Conservation (phyloP, 345 rosid genomes). For the Acer yangbiense region DNA sequence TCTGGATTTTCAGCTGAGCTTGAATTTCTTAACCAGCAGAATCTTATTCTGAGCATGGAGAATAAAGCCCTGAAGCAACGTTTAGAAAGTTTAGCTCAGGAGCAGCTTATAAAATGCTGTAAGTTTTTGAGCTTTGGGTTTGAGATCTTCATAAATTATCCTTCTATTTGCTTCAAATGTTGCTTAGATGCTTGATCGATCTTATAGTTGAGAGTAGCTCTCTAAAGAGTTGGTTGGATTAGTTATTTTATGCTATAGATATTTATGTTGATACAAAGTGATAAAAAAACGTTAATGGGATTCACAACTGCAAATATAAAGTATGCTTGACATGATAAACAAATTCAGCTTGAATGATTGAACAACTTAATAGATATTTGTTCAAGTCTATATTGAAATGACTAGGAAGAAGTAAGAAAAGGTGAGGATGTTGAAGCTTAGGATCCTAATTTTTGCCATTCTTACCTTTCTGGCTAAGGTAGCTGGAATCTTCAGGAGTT, state of each 20-base stretch:
- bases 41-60: conserved; percentile 86
- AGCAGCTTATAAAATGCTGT: conserved; percentile 80
- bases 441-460: neutral
- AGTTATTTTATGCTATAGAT: neutral
- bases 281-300: neutral
- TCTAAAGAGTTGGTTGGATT: conserved; percentile 2
- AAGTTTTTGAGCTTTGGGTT: conserved; percentile 33
- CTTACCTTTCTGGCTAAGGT: neutral
- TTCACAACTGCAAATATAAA: neutral
- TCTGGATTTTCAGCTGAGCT: conserved; percentile 86
- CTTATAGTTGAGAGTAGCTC: neutral
- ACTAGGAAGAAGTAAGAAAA: neutral
- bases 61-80: conserved; percentile 88
- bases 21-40: conserved; percentile 80
- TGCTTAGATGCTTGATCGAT: conserved; percentile 4
- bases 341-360: neutral
- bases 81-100: conserved; percentile 75
- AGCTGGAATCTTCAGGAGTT: neutral
- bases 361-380: neutral
- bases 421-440: neutral
- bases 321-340: neutral
- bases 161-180: conserved; percentile 15
- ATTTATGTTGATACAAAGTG: neutral
- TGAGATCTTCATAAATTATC: neutral
- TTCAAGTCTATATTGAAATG: neutral